Evolutionary conservation across 2,329 filamentous ascomycete genomes (phyloP), one percentile per base, ranked within the genome.

Genomic region (Fusarium falciforme): DNA sequence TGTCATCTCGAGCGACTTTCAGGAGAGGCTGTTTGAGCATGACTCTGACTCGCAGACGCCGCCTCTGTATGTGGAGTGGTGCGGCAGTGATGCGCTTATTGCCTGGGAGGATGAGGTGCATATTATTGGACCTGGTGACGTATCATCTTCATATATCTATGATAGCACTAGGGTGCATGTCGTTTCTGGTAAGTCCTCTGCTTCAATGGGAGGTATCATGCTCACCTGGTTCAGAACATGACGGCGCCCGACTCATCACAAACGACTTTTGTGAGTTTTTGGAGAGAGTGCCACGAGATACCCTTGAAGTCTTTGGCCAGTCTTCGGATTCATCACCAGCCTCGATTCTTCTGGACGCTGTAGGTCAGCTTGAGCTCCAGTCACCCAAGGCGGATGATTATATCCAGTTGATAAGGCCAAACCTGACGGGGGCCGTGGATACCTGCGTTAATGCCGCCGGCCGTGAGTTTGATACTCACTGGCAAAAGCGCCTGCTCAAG

Each of bases 41-140:
- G 92, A 98, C 78, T 96, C 95, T 1, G 92, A 92, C 75, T 95
- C 94, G 11, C 93, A 93, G 81, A 97, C 94, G 6, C 88, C 92
- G 2, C 96, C 96, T 5, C 93, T 94, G 77, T 94, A 96, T 73
- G 89, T 99, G 70, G 93, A 96, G 78, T 99, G 96, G 96, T 99
- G 96, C 82, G 96, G 96, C 6, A 96, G 96, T 78, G 96, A 98
- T 82, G 94, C 95, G 16, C 93, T 98, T 31, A 91, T 99, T 77
- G 95, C 95, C 0, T 99, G 96, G 96, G 96, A 98, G 80, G 96
- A 99, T 79, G 96, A 99, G 82, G 92, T 99, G 5, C 96, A 98
- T 79, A 88, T 99, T 31, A 93, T 99, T 69, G 96, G 96, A 0
- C 94, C 95, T 0, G 93, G 92, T 40, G 94, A 94, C 49, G 90